Percentiles rank a stretch among this genome's conserved stretches.
Conservation (phyloP, 495 filamentous ascomycete species). For the Aspergillus haitiensis region DNA sequence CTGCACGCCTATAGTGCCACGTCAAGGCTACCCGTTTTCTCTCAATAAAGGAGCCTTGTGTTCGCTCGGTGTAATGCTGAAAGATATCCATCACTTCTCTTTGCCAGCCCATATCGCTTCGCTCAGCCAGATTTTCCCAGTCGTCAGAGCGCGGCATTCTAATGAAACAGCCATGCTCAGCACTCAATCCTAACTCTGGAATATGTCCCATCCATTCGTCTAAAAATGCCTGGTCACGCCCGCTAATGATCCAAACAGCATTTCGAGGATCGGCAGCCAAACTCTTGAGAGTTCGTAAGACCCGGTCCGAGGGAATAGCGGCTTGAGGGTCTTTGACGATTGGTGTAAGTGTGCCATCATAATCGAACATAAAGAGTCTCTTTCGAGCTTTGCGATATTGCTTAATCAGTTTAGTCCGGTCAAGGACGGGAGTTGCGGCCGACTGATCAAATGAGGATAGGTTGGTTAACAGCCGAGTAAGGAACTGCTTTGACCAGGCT, state of each 20-base stretch:
- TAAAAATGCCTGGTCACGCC: slow-evolving; percentile 85
- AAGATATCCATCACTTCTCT: slow-evolving; percentile 76
- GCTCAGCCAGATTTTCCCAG: slow-evolving; percentile 86
- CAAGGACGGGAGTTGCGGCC: slow-evolving; percentile 77
- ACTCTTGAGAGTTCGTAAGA: slow-evolving; percentile 73
- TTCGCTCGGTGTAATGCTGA: slow-evolving; percentile 78
- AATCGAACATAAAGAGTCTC: slow-evolving; percentile 96
- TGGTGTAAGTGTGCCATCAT: slow-evolving; percentile 95
- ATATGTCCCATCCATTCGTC: slow-evolving; percentile 87
- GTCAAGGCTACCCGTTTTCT: slow-evolving; percentile 88
- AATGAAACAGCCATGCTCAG: slow-evolving; percentile 95
- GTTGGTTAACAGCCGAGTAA: slow-evolving; percentile 73
- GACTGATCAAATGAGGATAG: slow-evolving; percentile 71
- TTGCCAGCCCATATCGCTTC: slow-evolving; percentile 86
- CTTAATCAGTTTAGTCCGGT: slow-evolving; percentile 64
- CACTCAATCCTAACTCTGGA: slow-evolving; percentile 77
- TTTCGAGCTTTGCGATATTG: slow-evolving; percentile 70
- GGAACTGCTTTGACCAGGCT: slow-evolving; percentile 74
- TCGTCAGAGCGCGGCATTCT: slow-evolving; percentile 66
- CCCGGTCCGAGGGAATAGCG: slow-evolving; percentile 80
- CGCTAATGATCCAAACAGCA: slow-evolving; percentile 96
- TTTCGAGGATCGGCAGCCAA: slow-evolving; percentile 79
- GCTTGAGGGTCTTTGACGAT: slow-evolving; percentile 87
- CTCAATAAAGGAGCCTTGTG: slow-evolving; percentile 89
- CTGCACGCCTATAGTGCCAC: slow-evolving; percentile 93